A percentile compares a stretch with the other conserved stretches of the same genome.
Conservation (phyloP, 1,139 yeast species). For the Candida sp. region DNA sequence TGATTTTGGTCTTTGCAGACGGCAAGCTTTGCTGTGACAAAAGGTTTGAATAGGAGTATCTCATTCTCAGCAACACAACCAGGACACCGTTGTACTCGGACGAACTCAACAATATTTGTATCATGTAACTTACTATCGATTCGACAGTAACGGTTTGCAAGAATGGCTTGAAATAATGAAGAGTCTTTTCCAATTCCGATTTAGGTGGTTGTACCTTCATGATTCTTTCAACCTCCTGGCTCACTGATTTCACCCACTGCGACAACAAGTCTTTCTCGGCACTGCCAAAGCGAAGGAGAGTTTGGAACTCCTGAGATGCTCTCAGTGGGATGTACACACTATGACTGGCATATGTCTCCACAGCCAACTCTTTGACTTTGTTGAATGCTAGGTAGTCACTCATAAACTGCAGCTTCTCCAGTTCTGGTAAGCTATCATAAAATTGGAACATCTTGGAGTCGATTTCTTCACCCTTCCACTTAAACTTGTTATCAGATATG, state of each 20-base stretch:
- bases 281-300: not conserved
- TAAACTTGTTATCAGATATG: constrained; percentile 17
- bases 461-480: constrained; percentile 10
- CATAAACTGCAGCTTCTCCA: constrained; percentile 22
- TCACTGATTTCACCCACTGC: constrained; percentile 8
- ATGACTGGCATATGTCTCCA: constrained; percentile 22
- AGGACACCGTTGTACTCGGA: constrained; percentile 1
- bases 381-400: constrained; percentile 27
- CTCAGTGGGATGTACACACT: constrained; percentile 10
- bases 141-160: constrained; percentile 7
- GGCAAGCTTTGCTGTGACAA: not conserved
- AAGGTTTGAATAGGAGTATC: constrained; percentile 5
- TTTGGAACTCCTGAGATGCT: not conserved
- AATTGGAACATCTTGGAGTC: constrained; percentile 5
- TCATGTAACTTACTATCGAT: constrained; percentile 7
- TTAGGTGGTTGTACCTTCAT: constrained; percentile 12
- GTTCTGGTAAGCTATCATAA: constrained; percentile 8
- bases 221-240: constrained; percentile 16
- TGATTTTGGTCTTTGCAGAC: not conserved
- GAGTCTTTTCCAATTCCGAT: constrained; percentile 8
- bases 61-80: constrained; percentile 3
- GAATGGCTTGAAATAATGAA: constrained; percentile 10
- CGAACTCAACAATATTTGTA: constrained; percentile 8
- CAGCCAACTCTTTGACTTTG: constrained; percentile 24
- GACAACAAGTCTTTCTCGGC: not conserved